These are phyloP conservation scores for Leccinum aurantiacum DNA, from an alignment of 768 basidiomycete genomes.

Conservation along the genomic window DNA sequence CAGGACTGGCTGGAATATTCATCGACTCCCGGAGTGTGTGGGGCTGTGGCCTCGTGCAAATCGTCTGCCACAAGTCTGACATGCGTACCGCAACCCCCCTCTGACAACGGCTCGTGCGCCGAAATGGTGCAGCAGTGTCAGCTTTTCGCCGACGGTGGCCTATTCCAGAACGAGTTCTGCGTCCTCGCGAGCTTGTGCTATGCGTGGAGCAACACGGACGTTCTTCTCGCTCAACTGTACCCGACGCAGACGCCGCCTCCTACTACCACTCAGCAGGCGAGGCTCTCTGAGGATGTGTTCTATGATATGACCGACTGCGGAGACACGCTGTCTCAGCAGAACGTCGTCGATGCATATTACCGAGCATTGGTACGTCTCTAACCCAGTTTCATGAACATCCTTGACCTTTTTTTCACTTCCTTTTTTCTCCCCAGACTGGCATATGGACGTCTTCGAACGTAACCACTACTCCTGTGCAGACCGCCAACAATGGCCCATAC, in stretches of 20 bases:
- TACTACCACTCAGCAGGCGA: constrained; percentile 12
- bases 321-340: constrained; percentile 21
- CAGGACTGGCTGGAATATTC: constrained; percentile 29
- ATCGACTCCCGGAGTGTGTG: constrained; percentile 19
- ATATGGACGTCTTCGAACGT: constrained; percentile 13
- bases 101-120: constrained; percentile 24
- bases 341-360: constrained; percentile 24
- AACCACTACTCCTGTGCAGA: constrained; percentile 3
- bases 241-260: constrained; percentile 8
- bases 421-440: constrained; percentile 9
- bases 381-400: not conserved
- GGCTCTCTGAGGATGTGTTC: constrained; percentile 20
- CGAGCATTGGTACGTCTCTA: constrained; percentile 14
- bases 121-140: constrained; percentile 18
- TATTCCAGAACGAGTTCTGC: constrained; percentile 27
- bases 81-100: constrained; percentile 23
- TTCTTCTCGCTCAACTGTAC: constrained; percentile 16
- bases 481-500: constrained; percentile 20
- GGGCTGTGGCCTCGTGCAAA: constrained; percentile 16
- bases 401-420: not conserved
- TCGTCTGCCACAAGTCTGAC: constrained; percentile 3
- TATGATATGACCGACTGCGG: constrained; percentile 22
- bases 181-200: constrained; percentile 28
- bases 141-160: constrained; percentile 20
- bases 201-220: constrained; percentile 22